Base-by-base conservation (phyloP, 148 eudicot genomes). In the Persicaria tinctoria region DNA sequence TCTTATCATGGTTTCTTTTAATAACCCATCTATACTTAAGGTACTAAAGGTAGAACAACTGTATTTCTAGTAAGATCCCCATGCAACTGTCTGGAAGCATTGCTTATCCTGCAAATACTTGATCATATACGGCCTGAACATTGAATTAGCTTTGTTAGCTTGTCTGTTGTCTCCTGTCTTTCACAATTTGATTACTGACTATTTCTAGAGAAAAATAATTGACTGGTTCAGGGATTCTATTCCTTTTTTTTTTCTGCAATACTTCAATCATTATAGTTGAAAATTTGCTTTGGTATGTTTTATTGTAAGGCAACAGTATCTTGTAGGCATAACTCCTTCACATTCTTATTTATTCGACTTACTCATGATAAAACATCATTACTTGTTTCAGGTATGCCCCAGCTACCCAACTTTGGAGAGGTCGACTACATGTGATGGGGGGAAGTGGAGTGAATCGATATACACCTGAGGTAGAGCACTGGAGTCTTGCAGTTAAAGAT, bases 401-500 rank as follows among this genome's bases (percentile, higher is more conserved):
- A 13, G 95, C 99, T 60, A 96, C 97, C 47, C 94, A 88, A 78
- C 94, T 96, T 72, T 92, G 99, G 99, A 90, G 89, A 81, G 99
- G 97, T 74, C 88, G 97, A 77, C 88, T 96, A 16, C 99, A 96
- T 83, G 99, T 96, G 79, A 96, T 96, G 99, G 99, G 99, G 62
- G 99, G 99, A 46, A 92, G 99, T 86, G 96, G 93, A 79, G 81
- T 81, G 73, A 87, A 95, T 79, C 86, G 97, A 69, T 78, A 86
- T 79, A 92, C 92, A 47, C 90, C 97, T 8, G 98, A 86, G 72
- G 4, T 86, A 74, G 97, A 92, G 76, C 97, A 96, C 76, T 96
- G 99, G 99, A 96, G 99, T 78, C 83, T 96, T 80, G 97, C 97
- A 62, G 97, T 96, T 68, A 88, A 88, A 82, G 89, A 90, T 86